These are phyloP conservation scores for Nitzschia palea DNA, from an alignment of 108 stramenopile genomes.

Conservation along the genomic window DNA sequence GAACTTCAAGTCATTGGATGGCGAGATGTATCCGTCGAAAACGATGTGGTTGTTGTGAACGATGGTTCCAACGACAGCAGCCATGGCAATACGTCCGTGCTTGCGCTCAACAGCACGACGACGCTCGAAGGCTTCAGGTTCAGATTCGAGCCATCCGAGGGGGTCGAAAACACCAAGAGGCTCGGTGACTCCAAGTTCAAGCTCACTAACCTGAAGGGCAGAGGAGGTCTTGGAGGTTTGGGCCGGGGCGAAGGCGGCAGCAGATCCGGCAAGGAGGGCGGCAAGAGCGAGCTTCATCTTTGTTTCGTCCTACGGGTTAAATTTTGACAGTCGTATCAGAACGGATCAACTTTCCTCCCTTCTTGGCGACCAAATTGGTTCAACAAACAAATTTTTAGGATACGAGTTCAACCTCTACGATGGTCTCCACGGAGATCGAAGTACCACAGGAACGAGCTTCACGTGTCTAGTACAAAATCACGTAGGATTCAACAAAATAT, in stretches of 20 bases:
- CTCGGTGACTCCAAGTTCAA: conserved; percentile 83
- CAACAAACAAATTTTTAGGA: conserved; percentile 1
- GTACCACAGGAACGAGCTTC: no score
- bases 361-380: conserved; percentile 2
- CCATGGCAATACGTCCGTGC: conserved; percentile 81
- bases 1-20: conserved; percentile 54
- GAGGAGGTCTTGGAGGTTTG: conserved; percentile 25
- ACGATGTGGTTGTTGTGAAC: conserved; percentile 59
- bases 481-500: no score
- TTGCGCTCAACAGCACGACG: conserved; percentile 61
- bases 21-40: conserved; percentile 54
- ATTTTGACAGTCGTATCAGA: conserved; percentile 7
- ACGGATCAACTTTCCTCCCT: background rate
- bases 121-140: conserved; percentile 51
- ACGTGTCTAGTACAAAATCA: no score
- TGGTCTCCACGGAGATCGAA: no score
- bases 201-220: conserved; percentile 58
- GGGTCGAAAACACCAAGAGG: conserved; percentile 92
- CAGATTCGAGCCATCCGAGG: conserved; percentile 57
- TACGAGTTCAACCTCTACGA: conserved; percentile 11
- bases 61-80: conserved; percentile 66
- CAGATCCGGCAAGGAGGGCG: conserved; percentile 58
- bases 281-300: conserved; percentile 53
- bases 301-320: conserved; percentile 2
- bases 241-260: conserved; percentile 52